A percentile compares a stretch with the other conserved stretches of the same genome.
phyloP scores from a whole-genome alignment of 2,329 filamentous ascomycete species.

The Alternaria panax region DNA sequence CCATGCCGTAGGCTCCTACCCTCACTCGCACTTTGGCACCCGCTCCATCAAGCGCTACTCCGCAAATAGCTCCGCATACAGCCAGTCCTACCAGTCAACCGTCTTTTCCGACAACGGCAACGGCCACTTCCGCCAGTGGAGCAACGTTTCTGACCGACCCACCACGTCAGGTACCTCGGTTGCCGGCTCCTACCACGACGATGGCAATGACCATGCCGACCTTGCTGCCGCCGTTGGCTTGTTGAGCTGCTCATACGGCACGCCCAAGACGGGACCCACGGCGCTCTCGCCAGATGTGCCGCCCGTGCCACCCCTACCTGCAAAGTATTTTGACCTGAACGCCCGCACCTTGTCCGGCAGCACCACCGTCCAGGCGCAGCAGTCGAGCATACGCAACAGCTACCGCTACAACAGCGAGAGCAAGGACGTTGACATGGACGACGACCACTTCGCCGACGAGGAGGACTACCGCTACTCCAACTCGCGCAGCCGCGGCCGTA shows the following conservation, averaged over 20 bases:
- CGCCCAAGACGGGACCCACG: constrained; percentile 70
- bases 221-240: constrained; percentile 89
- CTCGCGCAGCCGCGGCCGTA: constrained; percentile 61
- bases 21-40: constrained; percentile 44
- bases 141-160: constrained; percentile 73
- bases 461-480: constrained; percentile 65
- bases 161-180: constrained; percentile 70
- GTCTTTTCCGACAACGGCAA: constrained; percentile 64
- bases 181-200: constrained; percentile 72
- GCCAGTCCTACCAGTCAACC: constrained; percentile 83
- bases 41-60: constrained; percentile 55
- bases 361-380: constrained; percentile 63
- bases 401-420: constrained; percentile 59
- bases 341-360: constrained; percentile 62
- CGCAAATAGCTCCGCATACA: constrained; percentile 61
- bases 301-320: constrained; percentile 85
- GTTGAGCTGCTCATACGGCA: constrained; percentile 89
- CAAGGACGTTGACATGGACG: constrained; percentile 59
- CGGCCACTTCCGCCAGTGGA: constrained; percentile 71
- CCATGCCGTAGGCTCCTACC: constrained; percentile 60
- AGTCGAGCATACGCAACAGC: constrained; percentile 68
- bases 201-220: constrained; percentile 75
- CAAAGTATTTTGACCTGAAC: constrained; percentile 73
- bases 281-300: constrained; percentile 76
- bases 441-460: constrained; percentile 70